Percentiles rank a stretch among this genome's conserved stretches.
These are phyloP conservation scores for Peniophora sp. DNA, from an alignment of 1,284 basidiomycete genomes.

Conservation along the genomic window DNA sequence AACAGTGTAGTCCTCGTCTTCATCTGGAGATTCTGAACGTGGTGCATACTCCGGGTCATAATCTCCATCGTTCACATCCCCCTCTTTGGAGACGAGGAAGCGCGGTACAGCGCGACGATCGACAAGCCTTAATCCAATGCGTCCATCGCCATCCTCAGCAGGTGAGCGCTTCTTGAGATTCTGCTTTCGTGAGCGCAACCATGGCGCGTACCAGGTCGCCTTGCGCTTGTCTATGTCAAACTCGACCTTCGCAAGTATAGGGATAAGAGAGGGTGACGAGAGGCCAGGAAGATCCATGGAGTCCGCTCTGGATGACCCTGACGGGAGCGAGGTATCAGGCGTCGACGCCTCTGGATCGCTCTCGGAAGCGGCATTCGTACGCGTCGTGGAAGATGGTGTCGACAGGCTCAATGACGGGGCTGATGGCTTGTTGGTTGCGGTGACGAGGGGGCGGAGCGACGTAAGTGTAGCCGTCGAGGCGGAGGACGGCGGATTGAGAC, in stretches of 20 bases:
- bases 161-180: conserved; percentile 50
- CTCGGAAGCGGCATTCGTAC: conserved; percentile 10
- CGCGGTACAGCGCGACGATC: conserved; percentile 32
- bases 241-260: conserved; percentile 81
- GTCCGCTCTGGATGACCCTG: conserved; percentile 26
- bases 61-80: conserved; percentile 13
- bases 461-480: conserved; percentile 20
- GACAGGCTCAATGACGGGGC: conserved; percentile 50
- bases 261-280: conserved; percentile 54
- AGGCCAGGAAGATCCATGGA: conserved; percentile 60
- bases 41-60: conserved; percentile 23
- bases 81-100: conserved; percentile 18
- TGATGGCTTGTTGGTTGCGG: conserved; percentile 28
- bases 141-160: conserved; percentile 21
- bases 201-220: conserved; percentile 77
- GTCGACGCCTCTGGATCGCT: conserved; percentile 42
- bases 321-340: conserved; percentile 43
- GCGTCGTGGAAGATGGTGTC: conserved; percentile 30
- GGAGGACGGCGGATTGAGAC: conserved; percentile 26
- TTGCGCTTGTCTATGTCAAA: conserved; percentile 75
- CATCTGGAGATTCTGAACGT: conserved; percentile 25
- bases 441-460: conserved; percentile 38
- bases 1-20: conserved; percentile 8
- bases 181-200: conserved; percentile 56
- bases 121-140: conserved; percentile 37